Evolutionary conservation across 192 early-diverging fungal species (phyloP).

Genomic region (Podila minutissima): DNA sequence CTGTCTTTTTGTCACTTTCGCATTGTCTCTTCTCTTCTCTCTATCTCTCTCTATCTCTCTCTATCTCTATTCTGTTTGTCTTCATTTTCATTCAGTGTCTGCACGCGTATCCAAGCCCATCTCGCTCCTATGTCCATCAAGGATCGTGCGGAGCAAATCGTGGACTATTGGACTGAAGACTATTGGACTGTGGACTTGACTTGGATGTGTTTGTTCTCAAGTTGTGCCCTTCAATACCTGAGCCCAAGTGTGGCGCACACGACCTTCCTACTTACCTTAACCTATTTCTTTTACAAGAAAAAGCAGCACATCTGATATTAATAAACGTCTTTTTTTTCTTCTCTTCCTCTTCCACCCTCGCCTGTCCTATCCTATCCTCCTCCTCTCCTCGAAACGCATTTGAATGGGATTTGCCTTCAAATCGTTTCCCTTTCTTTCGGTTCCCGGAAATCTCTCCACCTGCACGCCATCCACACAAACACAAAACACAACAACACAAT

Average conservation of each 20-base stretch:
- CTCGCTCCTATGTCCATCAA: not conserved
- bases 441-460: not conserved
- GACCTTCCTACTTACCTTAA: not conserved
- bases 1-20: not conserved
- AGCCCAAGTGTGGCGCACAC: too few species aligned
- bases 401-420: slow-evolving; percentile 5
- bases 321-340: slow-evolving; percentile 5
- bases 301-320: slow-evolving; percentile 2
- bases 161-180: not conserved
- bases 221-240: too few species aligned
- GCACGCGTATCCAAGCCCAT: too few species aligned
- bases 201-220: too few species aligned
- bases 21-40: not conserved
- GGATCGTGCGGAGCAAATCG: not conserved
- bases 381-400: not conserved
- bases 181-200: not conserved
- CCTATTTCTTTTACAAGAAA: not conserved
- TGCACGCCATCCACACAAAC: too few species aligned
- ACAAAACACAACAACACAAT: too few species aligned
- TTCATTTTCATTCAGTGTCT: not conserved
- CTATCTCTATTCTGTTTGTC: not conserved
- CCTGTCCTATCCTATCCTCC: not conserved
- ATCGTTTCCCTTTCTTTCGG: not conserved
- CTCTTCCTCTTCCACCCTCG: not conserved
- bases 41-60: not conserved